These are phyloP conservation scores for Talaromyces funiculosus DNA, from an alignment of 2,329 filamentous ascomycete genomes.

Conservation along the genomic window DNA sequence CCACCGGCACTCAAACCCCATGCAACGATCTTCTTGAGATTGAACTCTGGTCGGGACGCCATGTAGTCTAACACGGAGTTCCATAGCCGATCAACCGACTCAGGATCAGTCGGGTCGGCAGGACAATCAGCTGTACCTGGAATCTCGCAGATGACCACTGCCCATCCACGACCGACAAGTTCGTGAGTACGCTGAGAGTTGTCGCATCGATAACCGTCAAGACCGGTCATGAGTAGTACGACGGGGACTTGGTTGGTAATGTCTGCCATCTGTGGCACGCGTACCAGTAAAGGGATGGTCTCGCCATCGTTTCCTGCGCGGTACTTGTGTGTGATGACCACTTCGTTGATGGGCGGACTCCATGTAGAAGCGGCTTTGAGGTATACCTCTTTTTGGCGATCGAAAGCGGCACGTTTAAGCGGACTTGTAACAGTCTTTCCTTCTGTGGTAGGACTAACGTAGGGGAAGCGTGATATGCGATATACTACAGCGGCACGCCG, in stretches of 20 bases:
- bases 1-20: conserved; percentile 64
- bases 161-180: conserved; percentile 60
- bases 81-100: conserved; percentile 57
- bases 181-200: conserved; percentile 51
- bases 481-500: conserved; percentile 68
- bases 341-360: conserved; percentile 56
- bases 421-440: conserved; percentile 19
- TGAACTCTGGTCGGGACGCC: conserved; percentile 45
- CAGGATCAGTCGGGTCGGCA: conserved; percentile 56
- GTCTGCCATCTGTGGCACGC: conserved; percentile 48
- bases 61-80: conserved; percentile 59
- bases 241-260: conserved; percentile 44
- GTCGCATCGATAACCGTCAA: conserved; percentile 56
- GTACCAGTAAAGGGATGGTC: conserved; percentile 60
- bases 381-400: conserved; percentile 59
- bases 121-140: conserved; percentile 64
- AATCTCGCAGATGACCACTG: conserved; percentile 57
- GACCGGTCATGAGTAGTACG: conserved; percentile 53
- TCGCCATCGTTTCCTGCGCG: conserved; percentile 48
- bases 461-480: conserved; percentile 66
- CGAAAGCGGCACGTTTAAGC: conserved; percentile 59
- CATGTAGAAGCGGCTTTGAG: conserved; percentile 52
- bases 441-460: conserved; percentile 23
- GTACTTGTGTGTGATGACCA: conserved; percentile 55
- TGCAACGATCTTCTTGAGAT: conserved; percentile 52